These are phyloP conservation scores for Fusarium burgessii DNA, from an alignment of 2,329 filamentous ascomycete genomes.

Conservation along the genomic window DNA sequence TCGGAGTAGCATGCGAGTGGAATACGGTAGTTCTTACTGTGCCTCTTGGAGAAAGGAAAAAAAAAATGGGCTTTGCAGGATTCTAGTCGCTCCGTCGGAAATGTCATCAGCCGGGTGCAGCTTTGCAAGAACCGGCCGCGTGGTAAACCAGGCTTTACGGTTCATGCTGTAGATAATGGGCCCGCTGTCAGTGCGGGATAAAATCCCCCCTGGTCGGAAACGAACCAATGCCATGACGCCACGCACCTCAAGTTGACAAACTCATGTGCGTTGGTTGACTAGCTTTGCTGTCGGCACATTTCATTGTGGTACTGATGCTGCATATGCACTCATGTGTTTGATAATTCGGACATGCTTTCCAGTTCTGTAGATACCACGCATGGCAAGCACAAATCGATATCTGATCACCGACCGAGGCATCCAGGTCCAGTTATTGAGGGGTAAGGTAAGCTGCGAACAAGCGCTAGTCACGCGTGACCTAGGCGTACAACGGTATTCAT, in stretches of 20 bases:
- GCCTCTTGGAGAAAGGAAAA: not conserved
- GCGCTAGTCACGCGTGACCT: not conserved
- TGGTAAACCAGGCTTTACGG: not conserved
- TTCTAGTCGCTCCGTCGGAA: too few species aligned
- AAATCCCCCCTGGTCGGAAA: not conserved
- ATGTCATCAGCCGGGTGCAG: not conserved
- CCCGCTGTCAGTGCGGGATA: not conserved
- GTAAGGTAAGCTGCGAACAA: not conserved
- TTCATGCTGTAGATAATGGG: not conserved
- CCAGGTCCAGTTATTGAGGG: slow-evolving; percentile 5
- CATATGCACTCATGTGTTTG: not conserved
- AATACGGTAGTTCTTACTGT: not conserved
- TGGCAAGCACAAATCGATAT: not conserved
- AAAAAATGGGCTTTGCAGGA: not conserved
- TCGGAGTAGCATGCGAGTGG: too few species aligned
- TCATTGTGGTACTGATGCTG: not conserved
- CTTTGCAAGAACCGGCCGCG: not conserved
- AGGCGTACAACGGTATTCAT: too few species aligned
- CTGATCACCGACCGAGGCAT: not conserved
- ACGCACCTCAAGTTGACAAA: not conserved
- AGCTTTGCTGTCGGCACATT: not conserved
- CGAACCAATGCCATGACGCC: not conserved
- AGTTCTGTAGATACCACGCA: not conserved
- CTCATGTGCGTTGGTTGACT: not conserved
- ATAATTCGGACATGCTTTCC: not conserved